These are phyloP conservation scores for Sclerotinia glacialis DNA, from an alignment of 2,329 filamentous ascomycete genomes.

Conservation along the genomic window DNA sequence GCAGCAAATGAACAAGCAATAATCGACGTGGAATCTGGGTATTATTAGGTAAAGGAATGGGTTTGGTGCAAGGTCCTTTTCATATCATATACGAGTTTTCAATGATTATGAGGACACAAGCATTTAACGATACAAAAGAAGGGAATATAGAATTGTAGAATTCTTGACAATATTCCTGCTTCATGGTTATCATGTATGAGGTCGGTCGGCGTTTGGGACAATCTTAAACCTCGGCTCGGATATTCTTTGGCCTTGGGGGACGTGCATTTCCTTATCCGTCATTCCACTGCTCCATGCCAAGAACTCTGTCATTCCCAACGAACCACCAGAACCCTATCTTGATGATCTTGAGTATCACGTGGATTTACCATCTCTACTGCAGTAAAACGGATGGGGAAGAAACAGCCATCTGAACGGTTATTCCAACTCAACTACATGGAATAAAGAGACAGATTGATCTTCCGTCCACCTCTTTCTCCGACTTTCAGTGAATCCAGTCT, in stretches of 20 bases:
- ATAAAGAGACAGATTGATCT: not conserved
- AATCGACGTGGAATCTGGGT: slow-evolving; percentile 1
- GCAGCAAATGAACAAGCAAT: slow-evolving; percentile 13
- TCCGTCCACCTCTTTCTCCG: not conserved
- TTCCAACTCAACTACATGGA: not conserved
- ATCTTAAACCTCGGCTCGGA: slow-evolving; percentile 21
- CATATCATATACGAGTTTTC: not conserved
- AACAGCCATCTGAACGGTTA: not conserved
- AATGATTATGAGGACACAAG: not conserved
- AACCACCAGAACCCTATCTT: not conserved
- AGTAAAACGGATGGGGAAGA: not conserved
- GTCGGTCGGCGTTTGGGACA: slow-evolving; percentile 7
- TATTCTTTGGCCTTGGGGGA: not conserved
- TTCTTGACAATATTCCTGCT: slow-evolving; percentile 10
- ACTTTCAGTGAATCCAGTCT: not conserved
- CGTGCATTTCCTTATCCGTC: not conserved
- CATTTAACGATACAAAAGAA: not conserved
- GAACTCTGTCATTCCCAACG: not conserved
- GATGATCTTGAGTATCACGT: slow-evolving; percentile 7
- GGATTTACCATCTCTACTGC: not conserved
- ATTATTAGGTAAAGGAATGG: slow-evolving; percentile 3
- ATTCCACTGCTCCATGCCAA: slow-evolving; percentile 10
- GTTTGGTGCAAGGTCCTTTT: not conserved
- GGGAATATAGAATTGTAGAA: slow-evolving; percentile 3
- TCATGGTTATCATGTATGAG: slow-evolving; percentile 5